Base-by-base conservation (phyloP, 441 rosid genomes). In the Jatropha podagrica region DNA sequence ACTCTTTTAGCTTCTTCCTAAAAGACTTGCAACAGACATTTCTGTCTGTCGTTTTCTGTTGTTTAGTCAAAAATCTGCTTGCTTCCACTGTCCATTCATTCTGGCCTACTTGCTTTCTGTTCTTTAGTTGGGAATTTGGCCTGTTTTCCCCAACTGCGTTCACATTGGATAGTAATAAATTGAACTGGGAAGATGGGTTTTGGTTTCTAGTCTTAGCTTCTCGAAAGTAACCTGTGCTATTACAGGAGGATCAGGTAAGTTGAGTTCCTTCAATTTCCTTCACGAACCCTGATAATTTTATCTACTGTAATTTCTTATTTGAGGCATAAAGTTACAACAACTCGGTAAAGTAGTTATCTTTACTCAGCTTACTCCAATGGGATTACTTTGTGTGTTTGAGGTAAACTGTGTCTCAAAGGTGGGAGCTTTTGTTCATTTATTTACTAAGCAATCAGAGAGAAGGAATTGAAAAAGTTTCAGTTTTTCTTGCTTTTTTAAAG, bases 161-260 rank as follows among this genome's bases (percentile, higher is more conserved):
- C 73, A 18, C 76, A 68, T 56, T 72, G 79, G 75, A 23, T 62
- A 68, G 54, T 40, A 46, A 46, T n/a, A 72, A 62, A 69, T 74
- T 79, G 62, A 74, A 68, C 58, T 38, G 32, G 38, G 67, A 56
- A 59, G 68, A 51, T 75, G 77, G 78, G 74, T 72, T 40, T 64
- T 80, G 72, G 71, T 32, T 65, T 71, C 6, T 71, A 70, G 75
- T 59, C 73, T 37, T 42, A 51, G 70, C 64, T 38, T 67, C 75
- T 6, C 42, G 32, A 75, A 59, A 49, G 32, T 10, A 65, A 54
- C 67, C 66, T 2, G 55, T 72, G 68, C 60, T 52, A n/a, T 56
- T 42, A n/a, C 26, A 49, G 71, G 52, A 65, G 67, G 40, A 42
- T 56, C 77, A 80, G 86, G 89, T 86, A 74, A 71, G 84, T 42